Evolutionary conservation across 768 basidiomycete species (phyloP).

Genomic region (Cyathus striatus): DNA sequence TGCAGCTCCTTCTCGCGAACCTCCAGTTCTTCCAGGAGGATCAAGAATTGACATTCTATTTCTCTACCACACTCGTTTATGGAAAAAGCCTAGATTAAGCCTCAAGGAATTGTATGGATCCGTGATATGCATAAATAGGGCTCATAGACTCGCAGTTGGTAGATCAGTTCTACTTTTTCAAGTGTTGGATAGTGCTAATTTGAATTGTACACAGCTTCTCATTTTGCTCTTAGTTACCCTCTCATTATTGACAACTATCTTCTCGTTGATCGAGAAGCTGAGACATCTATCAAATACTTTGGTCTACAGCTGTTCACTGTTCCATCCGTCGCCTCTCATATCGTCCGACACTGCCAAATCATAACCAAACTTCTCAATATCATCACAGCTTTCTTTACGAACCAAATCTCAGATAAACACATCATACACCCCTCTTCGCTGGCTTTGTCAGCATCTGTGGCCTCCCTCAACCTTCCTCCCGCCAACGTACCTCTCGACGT

Average conservation of each 20-base stretch:
- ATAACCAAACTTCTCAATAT: constrained; percentile 75
- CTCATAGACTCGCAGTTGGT: constrained; percentile 80
- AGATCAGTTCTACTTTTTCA: too few species aligned
- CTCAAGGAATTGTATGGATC: constrained; percentile 81
- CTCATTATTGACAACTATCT: constrained; percentile 88
- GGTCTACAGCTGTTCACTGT: constrained; percentile 91
- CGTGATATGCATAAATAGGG: constrained; percentile 62
- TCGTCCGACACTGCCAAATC: constrained; percentile 69
- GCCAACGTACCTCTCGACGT: constrained; percentile 51
- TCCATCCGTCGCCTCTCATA: constrained; percentile 76
- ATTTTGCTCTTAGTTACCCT: constrained; percentile 82
- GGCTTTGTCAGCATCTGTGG: constrained; percentile 16
- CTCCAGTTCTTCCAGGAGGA: constrained; percentile 44
- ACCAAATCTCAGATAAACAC: constrained; percentile 74
- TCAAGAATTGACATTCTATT: constrained; percentile 72
- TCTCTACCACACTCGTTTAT: constrained; percentile 76
- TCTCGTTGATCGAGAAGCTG: constrained; percentile 88
- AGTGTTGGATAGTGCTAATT: background rate
- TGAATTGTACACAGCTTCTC: constrained; percentile 52
- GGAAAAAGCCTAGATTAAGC: constrained; percentile 80
- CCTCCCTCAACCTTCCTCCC: too few species aligned
- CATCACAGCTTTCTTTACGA: constrained; percentile 89
- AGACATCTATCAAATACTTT: constrained; percentile 92
- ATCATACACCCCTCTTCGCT: constrained; percentile 53
- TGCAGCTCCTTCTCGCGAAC: constrained; percentile 25